A percentile compares a stretch with the other conserved stretches of the same genome.
Evolutionary conservation across 2,329 filamentous ascomycete genomes (phyloP).

Genomic region (Trichoderma atrobrunneum): DNA sequence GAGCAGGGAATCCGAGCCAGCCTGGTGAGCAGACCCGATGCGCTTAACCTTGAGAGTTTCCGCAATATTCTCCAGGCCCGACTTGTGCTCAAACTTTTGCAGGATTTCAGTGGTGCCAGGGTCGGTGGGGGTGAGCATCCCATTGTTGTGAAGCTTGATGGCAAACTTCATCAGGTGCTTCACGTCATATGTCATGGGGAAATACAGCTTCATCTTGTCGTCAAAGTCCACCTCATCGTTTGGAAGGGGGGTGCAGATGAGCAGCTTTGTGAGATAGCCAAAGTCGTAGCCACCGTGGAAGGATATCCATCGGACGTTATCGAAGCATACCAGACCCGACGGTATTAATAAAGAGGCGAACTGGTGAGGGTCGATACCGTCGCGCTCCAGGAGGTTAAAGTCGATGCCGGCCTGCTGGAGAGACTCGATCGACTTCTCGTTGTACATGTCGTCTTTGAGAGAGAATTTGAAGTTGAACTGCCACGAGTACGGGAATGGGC

Average conservation of each 20-base stretch:
- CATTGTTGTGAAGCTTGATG: slow-evolving; percentile 64
- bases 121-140: slow-evolving; percentile 61
- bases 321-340: slow-evolving; percentile 83
- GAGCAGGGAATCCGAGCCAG: slow-evolving; percentile 87
- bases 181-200: slow-evolving; percentile 90
- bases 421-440: slow-evolving; percentile 89
- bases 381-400: slow-evolving; percentile 76
- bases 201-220: slow-evolving; percentile 84
- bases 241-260: slow-evolving; percentile 78
- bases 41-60: slow-evolving; percentile 90
- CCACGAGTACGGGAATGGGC: slow-evolving; percentile 82
- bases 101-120: slow-evolving; percentile 69
- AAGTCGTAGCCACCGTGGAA: slow-evolving; percentile 99
- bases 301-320: slow-evolving; percentile 91
- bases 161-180: slow-evolving; percentile 96
- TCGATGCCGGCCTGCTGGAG: slow-evolving; percentile 90
- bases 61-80: slow-evolving; percentile 87
- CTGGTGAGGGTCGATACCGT: slow-evolving; percentile 85
- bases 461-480: slow-evolving; percentile 99
- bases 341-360: slow-evolving; percentile 89
- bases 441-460: slow-evolving; percentile 94
- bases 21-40: slow-evolving; percentile 83
- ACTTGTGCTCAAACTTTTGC: slow-evolving; percentile 83
- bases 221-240: slow-evolving; percentile 90
- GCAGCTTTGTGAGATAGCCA: slow-evolving; percentile 91